Base-by-base conservation (phyloP, 1,139 yeast genomes). In the Debaryomyces udenii region DNA sequence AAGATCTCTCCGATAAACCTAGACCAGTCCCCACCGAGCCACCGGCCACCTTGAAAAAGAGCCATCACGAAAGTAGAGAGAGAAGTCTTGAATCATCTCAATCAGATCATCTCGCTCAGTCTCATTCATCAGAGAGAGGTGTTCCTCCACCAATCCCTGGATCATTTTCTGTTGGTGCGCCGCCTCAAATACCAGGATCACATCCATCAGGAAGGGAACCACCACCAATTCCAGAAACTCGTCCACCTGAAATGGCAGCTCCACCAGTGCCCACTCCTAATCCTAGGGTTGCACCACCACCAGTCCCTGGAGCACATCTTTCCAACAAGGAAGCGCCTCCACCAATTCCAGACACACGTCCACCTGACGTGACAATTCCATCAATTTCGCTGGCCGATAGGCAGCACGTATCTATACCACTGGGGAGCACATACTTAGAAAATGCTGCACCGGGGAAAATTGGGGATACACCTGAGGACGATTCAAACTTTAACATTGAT, bases 1-100 rank as follows among this genome's bases (percentile, higher is more conserved):
- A 64, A 40, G 77, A 72, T 40, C 51, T 62, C 17, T 68, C 74
- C 7, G 76, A 70, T 47, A 53, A 57, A 31, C 55, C 62, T 9
- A 57, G 31, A 13, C 18, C 18, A 9, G 17, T 16, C 18, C 17
- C 38, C 6, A 24, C 26, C 2, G 47, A 52, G 5, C 42, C 43
- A 10, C 26, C 43, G 2, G 47, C 52, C 6, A 38, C 53, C 13
- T 30, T 17, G 11, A 32, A 9, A 20, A 11, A 17, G 17, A 17
- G 35, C 22, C 22, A 20, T 32, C 3, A 29, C 24, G 32, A 35
- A 9, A 31, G 27, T 10, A 26, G 11, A 26, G 28, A 26, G 6
- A 26, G 4, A 24, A 20, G 7, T 20, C 5, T 6, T 7, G 22
- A 20, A 20, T 6, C 5, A 5, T 6, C 5, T 7, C 22, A 20